Evolutionary conservation across 768 basidiomycete genomes (phyloP).

Genomic region (Cantharellus anzutake): DNA sequence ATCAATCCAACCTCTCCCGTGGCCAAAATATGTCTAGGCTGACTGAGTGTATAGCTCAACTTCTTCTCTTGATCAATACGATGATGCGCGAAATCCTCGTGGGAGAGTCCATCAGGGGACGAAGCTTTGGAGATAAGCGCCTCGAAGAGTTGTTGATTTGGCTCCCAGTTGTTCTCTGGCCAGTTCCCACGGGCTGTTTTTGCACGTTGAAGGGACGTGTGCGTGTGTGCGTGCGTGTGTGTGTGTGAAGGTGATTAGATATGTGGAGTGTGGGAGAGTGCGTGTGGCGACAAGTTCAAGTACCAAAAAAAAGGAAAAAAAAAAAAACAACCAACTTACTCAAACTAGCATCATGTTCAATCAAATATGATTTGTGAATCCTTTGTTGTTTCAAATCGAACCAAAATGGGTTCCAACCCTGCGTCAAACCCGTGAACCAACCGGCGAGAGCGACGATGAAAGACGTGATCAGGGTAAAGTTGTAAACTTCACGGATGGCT

Average conservation of each 20-base stretch:
- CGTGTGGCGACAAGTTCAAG: no score
- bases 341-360: background rate
- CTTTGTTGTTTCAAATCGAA: background rate
- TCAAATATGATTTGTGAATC: background rate
- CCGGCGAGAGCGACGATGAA: background rate
- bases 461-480: background rate
- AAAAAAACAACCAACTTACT: background rate
- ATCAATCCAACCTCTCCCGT: background rate
- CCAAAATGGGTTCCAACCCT: background rate
- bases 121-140: background rate
- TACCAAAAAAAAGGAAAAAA: background rate
- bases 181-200: background rate
- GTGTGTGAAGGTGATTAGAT: no score
- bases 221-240: background rate
- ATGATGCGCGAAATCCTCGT: background rate
- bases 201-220: background rate
- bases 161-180: background rate
- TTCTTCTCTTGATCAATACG: background rate
- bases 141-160: background rate
- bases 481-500: background rate
- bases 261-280: no score
- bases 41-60: background rate
- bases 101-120: background rate
- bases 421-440: background rate
- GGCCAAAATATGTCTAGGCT: background rate